These are phyloP conservation scores for Podospora anserina DNA, from an alignment of 495 filamentous ascomycete species.

Conservation along the genomic window DNA sequence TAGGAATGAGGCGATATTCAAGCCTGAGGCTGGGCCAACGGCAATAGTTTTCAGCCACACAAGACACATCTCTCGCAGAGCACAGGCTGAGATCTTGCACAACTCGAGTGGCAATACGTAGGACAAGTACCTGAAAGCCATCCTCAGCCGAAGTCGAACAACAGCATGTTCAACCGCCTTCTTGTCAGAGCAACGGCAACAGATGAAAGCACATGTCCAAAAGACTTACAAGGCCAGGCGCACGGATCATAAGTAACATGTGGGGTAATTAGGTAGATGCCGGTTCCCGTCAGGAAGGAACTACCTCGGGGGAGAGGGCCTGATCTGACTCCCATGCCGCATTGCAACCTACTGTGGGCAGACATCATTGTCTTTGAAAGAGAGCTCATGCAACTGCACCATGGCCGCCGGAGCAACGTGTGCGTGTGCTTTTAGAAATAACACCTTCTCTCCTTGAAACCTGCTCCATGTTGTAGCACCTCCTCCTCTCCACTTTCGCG, in stretches of 20 bases:
- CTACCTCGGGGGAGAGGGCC: not conserved
- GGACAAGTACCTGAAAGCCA: not conserved
- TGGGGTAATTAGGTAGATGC: not conserved
- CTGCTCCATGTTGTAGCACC: not conserved
- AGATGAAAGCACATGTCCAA: not conserved
- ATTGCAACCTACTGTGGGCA: not conserved
- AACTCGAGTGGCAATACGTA: not conserved
- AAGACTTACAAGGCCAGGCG: not conserved
- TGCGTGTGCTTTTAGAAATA: not conserved
- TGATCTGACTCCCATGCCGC: not conserved
- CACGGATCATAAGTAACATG: not conserved
- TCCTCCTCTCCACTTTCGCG: not conserved
- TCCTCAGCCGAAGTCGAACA: not conserved
- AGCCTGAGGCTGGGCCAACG: not conserved
- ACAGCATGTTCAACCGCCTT: no score
- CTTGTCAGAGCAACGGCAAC: not conserved
- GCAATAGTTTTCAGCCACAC: not conserved
- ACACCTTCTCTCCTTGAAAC: conserved; percentile 1
- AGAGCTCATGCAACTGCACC: not conserved
- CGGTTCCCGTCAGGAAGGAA: not conserved
- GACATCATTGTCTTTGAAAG: not conserved
- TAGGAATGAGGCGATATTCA: not conserved
- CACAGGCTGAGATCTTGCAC: not conserved
- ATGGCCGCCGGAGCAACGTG: not conserved
- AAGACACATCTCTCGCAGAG: not conserved